These are phyloP conservation scores for Diaporthe helianthi DNA, from an alignment of 2,329 filamentous ascomycete genomes.

Conservation along the genomic window DNA sequence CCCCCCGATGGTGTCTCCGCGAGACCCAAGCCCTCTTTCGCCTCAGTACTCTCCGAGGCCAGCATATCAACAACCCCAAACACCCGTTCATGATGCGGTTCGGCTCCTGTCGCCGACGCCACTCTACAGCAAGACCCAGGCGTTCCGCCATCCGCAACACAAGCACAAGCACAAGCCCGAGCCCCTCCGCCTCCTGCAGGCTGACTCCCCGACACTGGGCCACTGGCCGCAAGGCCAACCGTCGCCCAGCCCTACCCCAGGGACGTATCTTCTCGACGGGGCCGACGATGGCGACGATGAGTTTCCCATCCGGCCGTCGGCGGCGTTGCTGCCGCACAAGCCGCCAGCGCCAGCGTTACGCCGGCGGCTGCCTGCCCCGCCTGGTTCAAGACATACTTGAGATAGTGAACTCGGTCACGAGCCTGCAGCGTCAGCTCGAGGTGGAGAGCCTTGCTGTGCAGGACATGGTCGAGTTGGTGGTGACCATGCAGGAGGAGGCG, in stretches of 20 bases:
- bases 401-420: constrained; percentile 20
- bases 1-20: neutral
- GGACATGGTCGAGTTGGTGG: constrained; percentile 12
- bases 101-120: neutral
- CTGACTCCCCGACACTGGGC: neutral
- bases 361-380: neutral
- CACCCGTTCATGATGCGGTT: neutral
- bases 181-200: neutral
- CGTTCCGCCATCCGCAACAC: neutral
- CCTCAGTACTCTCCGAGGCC: constrained; percentile 5
- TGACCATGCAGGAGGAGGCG: neutral
- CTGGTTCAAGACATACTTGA: constrained; percentile 6
- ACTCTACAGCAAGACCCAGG: neutral
- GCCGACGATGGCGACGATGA: neutral
- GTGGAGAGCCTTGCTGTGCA: constrained; percentile 15
- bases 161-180: constrained; percentile 5
- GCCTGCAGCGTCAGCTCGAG: constrained; percentile 18
- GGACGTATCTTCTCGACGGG: neutral
- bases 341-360: neutral
- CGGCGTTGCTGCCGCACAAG: constrained; percentile 6
- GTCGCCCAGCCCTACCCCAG: neutral
- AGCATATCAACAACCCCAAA: neutral
- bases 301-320: constrained; percentile 7
- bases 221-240: neutral
- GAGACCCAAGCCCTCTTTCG: neutral